A percentile compares a stretch with the other conserved stretches of the same genome.
Evolutionary conservation across 75 land plant genomes (phyloP).

Genomic region (Selaginella tamariscina): DNA sequence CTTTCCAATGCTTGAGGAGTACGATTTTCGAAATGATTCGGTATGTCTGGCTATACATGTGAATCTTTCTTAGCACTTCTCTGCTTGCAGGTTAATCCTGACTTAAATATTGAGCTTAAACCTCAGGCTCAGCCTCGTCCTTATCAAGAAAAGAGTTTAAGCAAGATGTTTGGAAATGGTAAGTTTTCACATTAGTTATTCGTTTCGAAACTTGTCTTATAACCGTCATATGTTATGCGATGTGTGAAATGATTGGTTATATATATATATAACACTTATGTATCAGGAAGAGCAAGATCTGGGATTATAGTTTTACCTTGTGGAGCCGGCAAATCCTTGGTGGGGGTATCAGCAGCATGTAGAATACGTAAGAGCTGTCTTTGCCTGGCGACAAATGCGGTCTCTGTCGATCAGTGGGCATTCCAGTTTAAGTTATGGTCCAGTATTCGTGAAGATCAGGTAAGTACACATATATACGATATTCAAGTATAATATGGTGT

Average conservation of each 20-base stretch:
- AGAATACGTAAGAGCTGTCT: slow-evolving; percentile 15
- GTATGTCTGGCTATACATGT: slow-evolving; percentile 16
- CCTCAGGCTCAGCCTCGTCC: slow-evolving; percentile 19
- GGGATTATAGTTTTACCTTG: slow-evolving; percentile 22
- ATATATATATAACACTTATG: neutral
- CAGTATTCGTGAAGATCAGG: slow-evolving; percentile 13
- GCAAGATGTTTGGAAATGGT: slow-evolving; percentile 33
- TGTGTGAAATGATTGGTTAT: too few relatives aligned
- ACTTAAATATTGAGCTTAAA: slow-evolving; percentile 11
- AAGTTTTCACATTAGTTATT: too few relatives aligned
- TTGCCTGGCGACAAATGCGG: slow-evolving; percentile 21
- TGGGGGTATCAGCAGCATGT: slow-evolving; percentile 18
- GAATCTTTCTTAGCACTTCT: neutral
- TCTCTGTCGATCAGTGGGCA: slow-evolving; percentile 22
- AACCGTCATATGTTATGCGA: too few relatives aligned
- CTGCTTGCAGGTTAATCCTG: slow-evolving; percentile 41
- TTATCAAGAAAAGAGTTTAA: slow-evolving; percentile 19
- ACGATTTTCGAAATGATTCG: slow-evolving; percentile 17
- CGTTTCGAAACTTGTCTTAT: too few relatives aligned
- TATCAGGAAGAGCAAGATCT: slow-evolving; percentile 30
- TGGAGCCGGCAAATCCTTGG: slow-evolving; percentile 21
- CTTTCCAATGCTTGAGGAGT: slow-evolving; percentile 15
- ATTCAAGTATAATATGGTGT: too few relatives aligned
- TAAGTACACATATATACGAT: too few relatives aligned
- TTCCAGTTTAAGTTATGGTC: slow-evolving; percentile 19